Evolutionary conservation across 2,329 filamentous ascomycete genomes (phyloP).

Genomic region (Colletotrichum sp.): DNA sequence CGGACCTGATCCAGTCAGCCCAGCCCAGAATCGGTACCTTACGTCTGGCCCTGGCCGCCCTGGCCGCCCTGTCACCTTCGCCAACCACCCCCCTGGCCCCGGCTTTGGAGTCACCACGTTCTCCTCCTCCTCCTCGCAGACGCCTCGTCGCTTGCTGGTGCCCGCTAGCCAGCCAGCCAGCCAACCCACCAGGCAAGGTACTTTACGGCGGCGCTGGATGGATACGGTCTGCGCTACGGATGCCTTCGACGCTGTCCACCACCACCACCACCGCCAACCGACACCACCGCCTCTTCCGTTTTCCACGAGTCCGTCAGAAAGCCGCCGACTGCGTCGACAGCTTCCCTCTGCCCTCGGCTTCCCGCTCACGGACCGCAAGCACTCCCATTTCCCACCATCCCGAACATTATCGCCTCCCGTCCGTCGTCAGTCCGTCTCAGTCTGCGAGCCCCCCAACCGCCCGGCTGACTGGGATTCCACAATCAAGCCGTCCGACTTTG

Average conservation of each 20-base stretch:
- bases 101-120: not conserved
- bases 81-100: not conserved
- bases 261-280: not conserved
- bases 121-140: not conserved
- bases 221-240: not conserved
- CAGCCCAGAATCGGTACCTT: slow-evolving; percentile 16
- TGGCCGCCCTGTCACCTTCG: slow-evolving; percentile 1
- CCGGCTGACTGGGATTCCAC: slow-evolving; percentile 16
- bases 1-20: not conserved
- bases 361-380: not conserved
- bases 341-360: not conserved
- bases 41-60: slow-evolving; percentile 9
- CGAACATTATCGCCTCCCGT: not conserved
- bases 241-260: not conserved
- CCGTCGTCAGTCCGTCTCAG: slow-evolving; percentile 5
- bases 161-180: not conserved
- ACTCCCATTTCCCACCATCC: not conserved
- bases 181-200: not conserved
- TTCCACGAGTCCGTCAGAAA: not conserved
- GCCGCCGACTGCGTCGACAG: not conserved
- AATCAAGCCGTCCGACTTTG: slow-evolving; percentile 7
- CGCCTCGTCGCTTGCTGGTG: not conserved
- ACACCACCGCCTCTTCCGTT: not conserved
- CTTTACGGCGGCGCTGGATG: not conserved
- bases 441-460: slow-evolving; percentile 10